Conservation (phyloP, 192 early-diverging fungal species). For the Backusella parvicylindrica region DNA sequence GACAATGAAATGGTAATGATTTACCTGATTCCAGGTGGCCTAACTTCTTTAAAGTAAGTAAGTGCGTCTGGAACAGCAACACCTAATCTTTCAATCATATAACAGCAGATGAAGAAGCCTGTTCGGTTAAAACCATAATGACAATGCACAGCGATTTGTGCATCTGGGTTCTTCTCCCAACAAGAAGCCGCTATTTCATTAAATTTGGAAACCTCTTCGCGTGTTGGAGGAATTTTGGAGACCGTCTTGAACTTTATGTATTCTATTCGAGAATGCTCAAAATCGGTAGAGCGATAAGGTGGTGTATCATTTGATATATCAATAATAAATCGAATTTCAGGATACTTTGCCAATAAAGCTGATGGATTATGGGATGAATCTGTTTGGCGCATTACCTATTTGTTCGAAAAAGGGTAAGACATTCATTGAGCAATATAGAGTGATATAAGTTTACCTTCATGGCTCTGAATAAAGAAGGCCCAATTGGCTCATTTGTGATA, state of each 20-base stretch:
- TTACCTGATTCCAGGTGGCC: constrained; percentile 52
- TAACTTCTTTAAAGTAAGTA: constrained; percentile 37
- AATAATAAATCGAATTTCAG: constrained; percentile 51
- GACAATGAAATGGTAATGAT: background rate
- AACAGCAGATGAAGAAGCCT: constrained; percentile 54
- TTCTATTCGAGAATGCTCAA: constrained; percentile 47
- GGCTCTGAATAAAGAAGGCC: constrained; percentile 41
- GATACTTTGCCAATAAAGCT: constrained; percentile 45
- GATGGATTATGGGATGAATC: constrained; percentile 50
- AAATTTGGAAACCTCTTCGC: constrained; percentile 41
- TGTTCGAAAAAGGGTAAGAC: background rate
- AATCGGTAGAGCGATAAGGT: constrained; percentile 49
- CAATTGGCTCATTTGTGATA: constrained; percentile 40
- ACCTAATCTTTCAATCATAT: constrained; percentile 46
- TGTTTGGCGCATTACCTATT: constrained; percentile 48
- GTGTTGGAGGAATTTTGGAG: constrained; percentile 49
- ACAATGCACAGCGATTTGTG: constrained; percentile 57
- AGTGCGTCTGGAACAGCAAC: constrained; percentile 49
- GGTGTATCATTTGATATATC: constrained; percentile 51
- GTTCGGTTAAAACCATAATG: constrained; percentile 60
- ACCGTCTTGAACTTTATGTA: constrained; percentile 49
- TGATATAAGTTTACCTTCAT: constrained; percentile 41
- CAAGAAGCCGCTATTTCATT: constrained; percentile 36
- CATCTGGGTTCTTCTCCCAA: constrained; percentile 43
- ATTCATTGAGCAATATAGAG: background rate